Percentiles rank a stretch among this genome's conserved stretches.
These are phyloP conservation scores for Rhazya stricta DNA, from an alignment of 257 asterid genomes.

Conservation along the genomic window DNA sequence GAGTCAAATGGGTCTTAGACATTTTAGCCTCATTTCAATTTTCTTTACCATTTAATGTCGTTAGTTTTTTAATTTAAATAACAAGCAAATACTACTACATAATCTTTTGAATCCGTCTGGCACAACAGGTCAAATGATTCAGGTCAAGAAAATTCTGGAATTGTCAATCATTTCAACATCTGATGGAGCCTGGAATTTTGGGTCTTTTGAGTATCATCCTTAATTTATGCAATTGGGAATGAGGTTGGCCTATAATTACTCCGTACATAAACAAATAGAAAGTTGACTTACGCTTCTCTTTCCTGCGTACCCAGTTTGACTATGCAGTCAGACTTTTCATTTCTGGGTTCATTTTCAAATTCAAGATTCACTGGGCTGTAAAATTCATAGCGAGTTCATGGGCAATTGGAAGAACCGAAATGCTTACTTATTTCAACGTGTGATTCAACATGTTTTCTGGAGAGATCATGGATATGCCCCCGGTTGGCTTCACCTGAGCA, in stretches of 20 bases:
- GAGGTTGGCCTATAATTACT: slow-evolving; percentile 3
- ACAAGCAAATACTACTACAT: too few relatives aligned
- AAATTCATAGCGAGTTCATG: too few relatives aligned
- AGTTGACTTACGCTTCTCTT: not conserved
- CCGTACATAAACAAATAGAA: not conserved
- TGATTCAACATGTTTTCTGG: too few relatives aligned
- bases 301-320: not conserved
- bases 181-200: slow-evolving; percentile 2
- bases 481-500: too few relatives aligned
- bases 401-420: too few relatives aligned
- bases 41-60: not conserved
- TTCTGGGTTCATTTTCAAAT: too few relatives aligned
- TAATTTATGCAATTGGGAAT: not conserved
- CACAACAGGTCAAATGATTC: not conserved
- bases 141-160: not conserved
- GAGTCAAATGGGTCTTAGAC: not conserved
- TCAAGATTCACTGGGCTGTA: too few relatives aligned
- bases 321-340: too few relatives aligned
- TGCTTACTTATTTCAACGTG: too few relatives aligned
- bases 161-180: not conserved
- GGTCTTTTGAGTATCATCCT: not conserved
- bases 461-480: too few relatives aligned
- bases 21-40: not conserved
- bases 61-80: too few relatives aligned
- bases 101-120: not conserved